Percentiles rank a stretch among this genome's conserved stretches.
phyloP scores from a whole-genome alignment of 257 asterid species.

The Sherardia arvensis region DNA sequence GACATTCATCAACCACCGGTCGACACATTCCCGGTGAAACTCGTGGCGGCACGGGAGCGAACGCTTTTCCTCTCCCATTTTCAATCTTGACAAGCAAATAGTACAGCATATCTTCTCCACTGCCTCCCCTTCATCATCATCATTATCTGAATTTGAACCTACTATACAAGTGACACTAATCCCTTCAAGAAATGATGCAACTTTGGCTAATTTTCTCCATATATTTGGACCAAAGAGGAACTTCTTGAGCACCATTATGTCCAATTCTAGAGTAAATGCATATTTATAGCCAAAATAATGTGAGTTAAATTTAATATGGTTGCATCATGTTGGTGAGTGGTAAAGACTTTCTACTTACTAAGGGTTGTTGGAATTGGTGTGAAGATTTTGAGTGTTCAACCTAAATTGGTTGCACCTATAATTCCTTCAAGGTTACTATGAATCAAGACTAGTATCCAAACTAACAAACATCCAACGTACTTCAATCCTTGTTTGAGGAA shows the following conservation, averaged over 20 bases:
- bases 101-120: constrained; percentile 17
- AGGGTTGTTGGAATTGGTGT: constrained; percentile 22
- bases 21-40: constrained; percentile 29
- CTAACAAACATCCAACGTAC: neutral
- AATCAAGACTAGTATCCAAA: neutral
- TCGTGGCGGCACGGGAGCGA: constrained; percentile 31
- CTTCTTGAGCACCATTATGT: constrained; percentile 28
- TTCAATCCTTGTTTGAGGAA: neutral
- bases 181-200: neutral
- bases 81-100: constrained; percentile 30
- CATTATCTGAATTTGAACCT: neutral
- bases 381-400: constrained; percentile 24
- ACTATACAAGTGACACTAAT: neutral
- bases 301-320: neutral
- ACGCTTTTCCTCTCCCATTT: constrained; percentile 14
- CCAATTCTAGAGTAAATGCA: neutral
- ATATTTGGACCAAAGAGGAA: constrained; percentile 17
- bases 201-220: constrained; percentile 1
- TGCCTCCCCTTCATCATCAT: neutral
- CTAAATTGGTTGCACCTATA: constrained; percentile 19
- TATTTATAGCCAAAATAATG: neutral
- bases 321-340: constrained; percentile 19
- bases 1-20: constrained; percentile 21
- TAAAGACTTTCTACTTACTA: constrained; percentile 7
- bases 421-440: neutral